These are phyloP conservation scores for Malus sylvestris DNA, from an alignment of 306 rosid genomes.

Conservation along the genomic window DNA sequence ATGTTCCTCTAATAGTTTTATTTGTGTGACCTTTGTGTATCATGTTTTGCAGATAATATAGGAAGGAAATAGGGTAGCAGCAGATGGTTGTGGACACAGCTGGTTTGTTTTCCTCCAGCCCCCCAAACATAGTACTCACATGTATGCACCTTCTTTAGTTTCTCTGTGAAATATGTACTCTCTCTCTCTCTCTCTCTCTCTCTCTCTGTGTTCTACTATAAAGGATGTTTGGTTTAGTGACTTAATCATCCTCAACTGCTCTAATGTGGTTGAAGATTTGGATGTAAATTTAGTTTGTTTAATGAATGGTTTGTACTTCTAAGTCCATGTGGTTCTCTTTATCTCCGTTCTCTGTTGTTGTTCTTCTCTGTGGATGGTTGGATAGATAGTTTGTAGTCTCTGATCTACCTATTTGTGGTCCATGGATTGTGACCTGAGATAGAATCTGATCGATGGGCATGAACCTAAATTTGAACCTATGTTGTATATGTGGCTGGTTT, in stretches of 20 bases:
- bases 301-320: slow-evolving; percentile 17
- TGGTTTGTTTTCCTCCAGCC: not conserved
- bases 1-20: not conserved
- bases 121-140: not conserved
- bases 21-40: not conserved
- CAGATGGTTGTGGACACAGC: not conserved
- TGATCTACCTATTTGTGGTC: not conserved
- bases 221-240: slow-evolving; percentile 21
- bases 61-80: not conserved
- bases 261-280: slow-evolving; percentile 21
- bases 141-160: slow-evolving; percentile 19
- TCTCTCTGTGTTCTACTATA: slow-evolving; percentile 8
- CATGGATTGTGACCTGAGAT: not conserved
- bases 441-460: not conserved
- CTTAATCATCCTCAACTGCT: slow-evolving; percentile 16
- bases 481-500: not conserved
- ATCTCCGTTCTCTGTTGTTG: not conserved
- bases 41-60: not conserved
- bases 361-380: slow-evolving; percentile 8
- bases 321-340: not conserved
- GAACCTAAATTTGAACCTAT: not conserved
- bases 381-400: not conserved
- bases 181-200: not conserved
- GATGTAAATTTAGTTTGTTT: not conserved
- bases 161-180: slow-evolving; percentile 27